A percentile compares a stretch with the other conserved stretches of the same genome.
Conservation (phyloP, 2,329 filamentous ascomycete species). For the Moelleriella libera region DNA sequence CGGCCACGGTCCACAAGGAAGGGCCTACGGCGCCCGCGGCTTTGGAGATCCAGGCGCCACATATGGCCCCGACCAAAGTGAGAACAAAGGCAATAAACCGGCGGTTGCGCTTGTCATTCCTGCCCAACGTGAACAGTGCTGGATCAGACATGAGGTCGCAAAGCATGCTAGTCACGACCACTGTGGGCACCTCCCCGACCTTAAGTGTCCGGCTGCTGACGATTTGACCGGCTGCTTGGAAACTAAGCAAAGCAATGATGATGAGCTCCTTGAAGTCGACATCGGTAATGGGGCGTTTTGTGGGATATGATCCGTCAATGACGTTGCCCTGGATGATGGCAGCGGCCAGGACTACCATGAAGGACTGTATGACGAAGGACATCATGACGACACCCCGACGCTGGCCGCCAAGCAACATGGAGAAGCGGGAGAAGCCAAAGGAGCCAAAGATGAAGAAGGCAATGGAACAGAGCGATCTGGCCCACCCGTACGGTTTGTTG, state of each 20-base stretch:
- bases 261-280: conserved; percentile 19
- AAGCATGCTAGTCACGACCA: conserved; percentile 39
- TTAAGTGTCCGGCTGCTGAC: conserved; percentile 32
- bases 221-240: conserved; percentile 40
- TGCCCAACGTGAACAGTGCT: conserved; percentile 22
- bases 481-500: conserved; percentile 35
- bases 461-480: conserved; percentile 34
- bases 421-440: conserved; percentile 23
- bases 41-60: conserved; percentile 32
- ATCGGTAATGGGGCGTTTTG: conserved; percentile 2
- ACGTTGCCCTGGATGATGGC: conserved; percentile 31
- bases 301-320: conserved; percentile 6
- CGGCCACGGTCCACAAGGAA: conserved; percentile 29
- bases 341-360: conserved; percentile 37
- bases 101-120: conserved; percentile 36
- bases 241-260: conserved; percentile 32
- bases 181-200: conserved; percentile 38
- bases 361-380: conserved; percentile 37
- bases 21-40: conserved; percentile 23
- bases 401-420: conserved; percentile 12
- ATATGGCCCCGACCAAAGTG: conserved; percentile 31
- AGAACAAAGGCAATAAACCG: conserved; percentile 28
- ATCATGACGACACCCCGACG: conserved; percentile 24
- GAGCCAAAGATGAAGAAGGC: conserved; percentile 38
- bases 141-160: conserved; percentile 38